Percentiles rank a stretch among this genome's conserved stretches.
phyloP scores from a whole-genome alignment of 345 rosid species.

The Moringa oleifera region DNA sequence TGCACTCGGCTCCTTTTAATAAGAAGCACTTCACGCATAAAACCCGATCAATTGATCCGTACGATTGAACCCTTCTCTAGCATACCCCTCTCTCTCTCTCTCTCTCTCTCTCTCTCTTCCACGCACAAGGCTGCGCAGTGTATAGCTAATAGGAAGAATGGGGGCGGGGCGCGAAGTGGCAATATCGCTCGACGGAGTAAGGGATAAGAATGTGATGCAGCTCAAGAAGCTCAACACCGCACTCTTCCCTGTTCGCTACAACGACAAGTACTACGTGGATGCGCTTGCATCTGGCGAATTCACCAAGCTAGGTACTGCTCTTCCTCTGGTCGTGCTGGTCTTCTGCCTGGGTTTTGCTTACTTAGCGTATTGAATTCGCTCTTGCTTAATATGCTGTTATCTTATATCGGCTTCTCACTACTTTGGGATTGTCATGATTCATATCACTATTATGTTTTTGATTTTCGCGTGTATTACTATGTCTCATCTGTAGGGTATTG shows the following conservation, averaged over 20 bases:
- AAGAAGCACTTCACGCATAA: too few relatives aligned
- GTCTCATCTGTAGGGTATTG: not conserved
- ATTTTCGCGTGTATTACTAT: not conserved
- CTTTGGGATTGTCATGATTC: not conserved
- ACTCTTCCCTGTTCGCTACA: conserved; percentile 91
- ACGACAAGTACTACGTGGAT: conserved; percentile 84
- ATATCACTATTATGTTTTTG: not conserved
- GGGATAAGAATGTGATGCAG: conserved; percentile 98
- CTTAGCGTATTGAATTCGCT: not conserved
- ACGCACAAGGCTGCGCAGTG: not conserved
- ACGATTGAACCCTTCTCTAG: not conserved
- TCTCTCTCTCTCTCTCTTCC: not conserved
- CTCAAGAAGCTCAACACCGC: conserved; percentile 89
- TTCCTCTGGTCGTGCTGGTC: not conserved
- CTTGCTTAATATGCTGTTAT: not conserved
- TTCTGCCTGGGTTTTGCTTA: not conserved
- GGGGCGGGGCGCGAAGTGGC: conserved; percentile 70
- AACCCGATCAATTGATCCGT: not conserved
- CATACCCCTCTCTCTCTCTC: not conserved
- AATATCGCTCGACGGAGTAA: conserved; percentile 81
- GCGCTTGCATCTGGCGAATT: conserved; percentile 85
- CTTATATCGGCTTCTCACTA: not conserved
- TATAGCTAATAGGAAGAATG: conserved; percentile 27
- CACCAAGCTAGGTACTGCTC: conserved; percentile 73
- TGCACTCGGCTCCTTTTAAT: too few relatives aligned